Evolutionary conservation across 2,329 filamentous ascomycete genomes (phyloP), one percentile per base, ranked within the genome.

Genomic region (Didymosphaeria variabile): DNA sequence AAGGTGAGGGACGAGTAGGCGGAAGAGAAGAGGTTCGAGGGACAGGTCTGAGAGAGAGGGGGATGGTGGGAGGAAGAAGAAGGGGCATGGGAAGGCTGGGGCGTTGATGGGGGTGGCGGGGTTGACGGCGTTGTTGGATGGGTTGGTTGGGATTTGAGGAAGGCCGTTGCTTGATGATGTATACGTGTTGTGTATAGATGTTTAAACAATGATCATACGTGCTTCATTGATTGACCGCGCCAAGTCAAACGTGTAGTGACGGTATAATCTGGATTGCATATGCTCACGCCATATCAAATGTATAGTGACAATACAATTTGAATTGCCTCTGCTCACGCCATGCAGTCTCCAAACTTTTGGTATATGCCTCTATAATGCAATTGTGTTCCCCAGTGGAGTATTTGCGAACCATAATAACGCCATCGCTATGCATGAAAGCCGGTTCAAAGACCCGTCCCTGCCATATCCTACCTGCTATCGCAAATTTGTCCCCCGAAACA

Each of bases 91-190:
- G 34, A 70, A 75, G 12, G 68, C 75, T 29, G 73, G 74, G 17
- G 74, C 75, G 17, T 55, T 79, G 62, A 70, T 77, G 60, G 75
- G 73, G 12, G 74, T 78, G 52, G 76, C 75, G 7, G 76, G 76
- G n/a, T 63, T 78, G 65, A 77, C 76, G 38, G 75, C 75, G 19
- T 60, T 79, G 56, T 61, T 79, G 65, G 76, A 79, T 69, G 74
- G 74, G 23, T 63, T 77, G 62, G 67, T 70, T 55, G 68, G 65
- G 46, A 57, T 73, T 44, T 61, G 52, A 60, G 26, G 19, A 51
- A 13, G 46, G 46, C 23, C 46, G 8, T 31, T 17, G 17, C 12
- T 10, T 8, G 34, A 47, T 10, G 45, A 31, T 42, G 36, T 36
- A 32, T 55, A 21, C 5, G 15, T 32, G 17, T 19, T 21, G 15